Conservation (phyloP, 129 eudicot species). For the Arctium minus region DNA sequence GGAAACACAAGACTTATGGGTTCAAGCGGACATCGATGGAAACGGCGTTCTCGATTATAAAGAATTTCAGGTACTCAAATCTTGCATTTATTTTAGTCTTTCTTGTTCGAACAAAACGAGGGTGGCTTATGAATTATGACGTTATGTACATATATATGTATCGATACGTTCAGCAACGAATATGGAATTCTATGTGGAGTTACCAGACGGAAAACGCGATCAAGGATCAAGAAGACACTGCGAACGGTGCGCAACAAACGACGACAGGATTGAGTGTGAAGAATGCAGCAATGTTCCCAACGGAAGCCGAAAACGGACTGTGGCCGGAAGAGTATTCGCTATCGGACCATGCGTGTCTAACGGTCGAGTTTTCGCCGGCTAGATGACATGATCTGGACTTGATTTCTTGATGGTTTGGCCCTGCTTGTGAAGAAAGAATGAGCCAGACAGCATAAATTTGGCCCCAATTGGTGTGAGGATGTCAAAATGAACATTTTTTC, state of each 20-base stretch:
- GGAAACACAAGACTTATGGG: constrained; percentile 83
- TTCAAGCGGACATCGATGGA: constrained; percentile 86
- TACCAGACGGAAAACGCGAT: constrained; percentile 31
- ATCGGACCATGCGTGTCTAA: constrained; percentile 95
- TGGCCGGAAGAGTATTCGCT: constrained; percentile 97
- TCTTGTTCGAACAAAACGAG: background rate
- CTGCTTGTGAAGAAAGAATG: constrained; percentile 14
- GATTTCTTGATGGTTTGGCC: constrained; percentile 23
- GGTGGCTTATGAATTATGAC: background rate
- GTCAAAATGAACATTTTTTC: constrained; percentile 6
- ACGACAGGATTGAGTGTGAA: constrained; percentile 74
- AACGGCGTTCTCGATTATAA: constrained; percentile 72
- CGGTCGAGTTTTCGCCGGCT: constrained; percentile 79
- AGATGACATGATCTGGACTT: constrained; percentile 63
- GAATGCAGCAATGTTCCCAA: constrained; percentile 80
- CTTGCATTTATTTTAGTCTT: background rate
- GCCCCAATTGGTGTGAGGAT: constrained; percentile 6
- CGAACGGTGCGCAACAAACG: constrained; percentile 35
- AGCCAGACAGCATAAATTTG: constrained; percentile 8
- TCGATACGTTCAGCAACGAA: constrained; percentile 48
- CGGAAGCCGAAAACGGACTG: constrained; percentile 87
- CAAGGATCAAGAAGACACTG: constrained; percentile 30
- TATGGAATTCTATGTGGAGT: constrained; percentile 68
- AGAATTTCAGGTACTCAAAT: constrained; percentile 61
- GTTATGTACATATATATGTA: background rate